Evolutionary conservation across 352 stramenopile species (phyloP).

Genomic region (Pythium sp.): DNA sequence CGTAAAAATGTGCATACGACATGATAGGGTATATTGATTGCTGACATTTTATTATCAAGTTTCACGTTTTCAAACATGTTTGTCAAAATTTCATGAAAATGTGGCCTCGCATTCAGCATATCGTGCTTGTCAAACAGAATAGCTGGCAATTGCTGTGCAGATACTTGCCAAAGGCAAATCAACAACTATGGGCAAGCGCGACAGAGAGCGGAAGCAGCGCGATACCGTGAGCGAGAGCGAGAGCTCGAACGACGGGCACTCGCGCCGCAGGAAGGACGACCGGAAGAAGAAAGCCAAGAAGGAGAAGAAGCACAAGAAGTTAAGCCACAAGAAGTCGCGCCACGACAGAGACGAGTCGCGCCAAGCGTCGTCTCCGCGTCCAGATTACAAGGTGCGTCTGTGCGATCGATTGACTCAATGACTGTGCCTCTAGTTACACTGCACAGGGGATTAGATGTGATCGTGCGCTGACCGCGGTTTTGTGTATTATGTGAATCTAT

Average conservation of each 20-base stretch:
- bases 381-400: conserved; percentile 11
- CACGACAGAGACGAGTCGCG: conserved; percentile 25
- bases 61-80: no score
- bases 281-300: conserved; percentile 29
- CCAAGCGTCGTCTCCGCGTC: background rate
- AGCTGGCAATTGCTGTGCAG: no score
- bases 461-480: background rate
- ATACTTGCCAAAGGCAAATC: background rate
- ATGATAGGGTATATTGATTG: no score
- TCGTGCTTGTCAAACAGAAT: no score
- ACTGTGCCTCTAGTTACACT: background rate
- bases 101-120: no score
- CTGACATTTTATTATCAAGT: no score
- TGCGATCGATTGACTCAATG: background rate
- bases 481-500: no score
- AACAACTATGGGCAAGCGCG: background rate
- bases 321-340: conserved; percentile 21
- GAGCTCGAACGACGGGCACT: conserved; percentile 4
- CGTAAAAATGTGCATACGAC: no score
- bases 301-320: conserved; percentile 31
- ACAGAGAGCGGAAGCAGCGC: background rate
- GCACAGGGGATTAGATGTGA: background rate
- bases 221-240: conserved; percentile 2
- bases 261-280: conserved; percentile 21
- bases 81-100: no score